These are phyloP conservation scores for Leptographium flavum DNA, from an alignment of 2,329 filamentous ascomycete genomes.

Conservation along the genomic window DNA sequence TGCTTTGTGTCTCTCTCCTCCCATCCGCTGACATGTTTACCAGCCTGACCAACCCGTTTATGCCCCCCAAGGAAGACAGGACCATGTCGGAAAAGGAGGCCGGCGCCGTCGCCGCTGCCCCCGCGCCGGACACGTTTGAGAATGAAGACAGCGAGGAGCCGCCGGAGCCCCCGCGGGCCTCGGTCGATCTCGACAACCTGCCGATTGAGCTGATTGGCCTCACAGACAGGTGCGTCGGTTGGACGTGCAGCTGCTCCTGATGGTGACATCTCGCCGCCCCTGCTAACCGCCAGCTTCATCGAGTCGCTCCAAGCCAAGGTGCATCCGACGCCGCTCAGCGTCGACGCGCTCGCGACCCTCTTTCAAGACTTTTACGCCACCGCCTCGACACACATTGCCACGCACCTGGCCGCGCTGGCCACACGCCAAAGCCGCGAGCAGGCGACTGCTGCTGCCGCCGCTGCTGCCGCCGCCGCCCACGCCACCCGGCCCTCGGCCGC, in stretches of 20 bases:
- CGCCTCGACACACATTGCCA: constrained; percentile 69
- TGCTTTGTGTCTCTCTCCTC: neutral
- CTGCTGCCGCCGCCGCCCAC: constrained; percentile 34
- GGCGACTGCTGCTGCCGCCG: constrained; percentile 37
- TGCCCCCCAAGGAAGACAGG: constrained; percentile 12
- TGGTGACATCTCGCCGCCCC: constrained; percentile 12
- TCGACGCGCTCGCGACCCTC: constrained; percentile 68
- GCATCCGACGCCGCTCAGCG: constrained; percentile 67
- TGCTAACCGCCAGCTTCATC: constrained; percentile 52
- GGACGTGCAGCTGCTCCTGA: no score
- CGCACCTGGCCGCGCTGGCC: constrained; percentile 70
- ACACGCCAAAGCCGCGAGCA: constrained; percentile 57
- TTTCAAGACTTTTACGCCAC: constrained; percentile 90
- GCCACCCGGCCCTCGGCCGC: constrained; percentile 42
- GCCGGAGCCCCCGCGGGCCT: constrained; percentile 32
- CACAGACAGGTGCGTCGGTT: constrained; percentile 86
- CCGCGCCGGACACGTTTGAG: constrained; percentile 35
- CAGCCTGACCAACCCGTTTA: constrained; percentile 16
- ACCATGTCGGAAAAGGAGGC: constrained; percentile 11
- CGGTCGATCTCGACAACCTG: constrained; percentile 71
- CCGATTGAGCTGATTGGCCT: constrained; percentile 87
- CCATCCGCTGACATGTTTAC: constrained; percentile 14
- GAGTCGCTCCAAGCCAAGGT: constrained; percentile 80
- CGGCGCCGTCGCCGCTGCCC: constrained; percentile 1
- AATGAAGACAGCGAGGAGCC: constrained; percentile 29